Conservation (phyloP, 129 eudicot species). For the Artemisia argyi region DNA sequence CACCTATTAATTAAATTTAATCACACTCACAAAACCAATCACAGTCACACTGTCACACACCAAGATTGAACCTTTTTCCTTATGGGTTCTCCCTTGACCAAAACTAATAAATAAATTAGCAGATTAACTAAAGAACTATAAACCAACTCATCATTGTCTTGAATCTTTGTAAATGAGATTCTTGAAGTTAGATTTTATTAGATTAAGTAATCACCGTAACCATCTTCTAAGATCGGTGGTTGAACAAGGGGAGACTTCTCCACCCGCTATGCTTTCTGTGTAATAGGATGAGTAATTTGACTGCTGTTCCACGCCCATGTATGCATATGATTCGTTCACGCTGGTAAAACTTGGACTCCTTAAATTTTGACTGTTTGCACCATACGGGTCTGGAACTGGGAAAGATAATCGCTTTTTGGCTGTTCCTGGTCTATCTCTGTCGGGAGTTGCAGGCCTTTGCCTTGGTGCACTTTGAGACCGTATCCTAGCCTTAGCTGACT, state of each 20-base stretch:
- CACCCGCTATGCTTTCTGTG: conserved; percentile 68
- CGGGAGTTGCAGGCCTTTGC: conserved; percentile 73
- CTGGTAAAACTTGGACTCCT: conserved; percentile 86
- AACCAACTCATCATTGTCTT: conserved; percentile 16
- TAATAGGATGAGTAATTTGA: conserved; percentile 69
- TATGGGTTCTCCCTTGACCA: conserved; percentile 18
- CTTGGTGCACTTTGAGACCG: conserved; percentile 89
- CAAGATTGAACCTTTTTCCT: conserved; percentile 4
- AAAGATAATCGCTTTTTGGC: conserved; percentile 68
- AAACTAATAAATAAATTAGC: conserved; percentile 36
- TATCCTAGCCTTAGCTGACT: conserved; percentile 75
- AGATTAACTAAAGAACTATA: conserved; percentile 24
- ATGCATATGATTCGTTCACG: conserved; percentile 31
- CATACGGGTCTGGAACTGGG: conserved; percentile 65
- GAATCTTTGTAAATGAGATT: conserved; percentile 10
- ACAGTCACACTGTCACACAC: conserved; percentile 23
- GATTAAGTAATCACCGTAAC: conserved; percentile 48
- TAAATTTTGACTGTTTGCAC: conserved; percentile 41
- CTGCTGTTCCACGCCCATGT: conserved; percentile 62
- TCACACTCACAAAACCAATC: conserved; percentile 27
- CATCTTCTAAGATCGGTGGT: conserved; percentile 74
- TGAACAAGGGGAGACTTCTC: conserved; percentile 83
- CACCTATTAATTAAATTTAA: conserved; percentile 26
- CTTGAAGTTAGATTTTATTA: conserved; percentile 27
- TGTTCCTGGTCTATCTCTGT: conserved; percentile 58